A percentile compares a stretch with the other conserved stretches of the same genome.
Conservation (phyloP, 2,329 filamentous ascomycete species). For the Ramularia endophylla region DNA sequence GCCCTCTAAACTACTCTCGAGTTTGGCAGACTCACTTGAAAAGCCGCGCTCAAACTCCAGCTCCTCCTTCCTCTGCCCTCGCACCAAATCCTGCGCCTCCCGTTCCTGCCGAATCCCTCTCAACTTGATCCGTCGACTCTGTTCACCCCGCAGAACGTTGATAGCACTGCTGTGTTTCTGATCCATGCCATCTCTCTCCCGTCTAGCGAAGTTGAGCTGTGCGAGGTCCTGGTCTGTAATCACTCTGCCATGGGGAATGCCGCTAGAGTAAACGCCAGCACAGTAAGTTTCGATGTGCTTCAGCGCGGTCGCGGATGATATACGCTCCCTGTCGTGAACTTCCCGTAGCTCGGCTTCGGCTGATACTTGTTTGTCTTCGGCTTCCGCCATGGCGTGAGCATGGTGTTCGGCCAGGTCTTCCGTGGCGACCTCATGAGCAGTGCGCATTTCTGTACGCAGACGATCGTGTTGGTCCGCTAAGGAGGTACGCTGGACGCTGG, state of each 20-base stretch:
- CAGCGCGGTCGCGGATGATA: constrained; percentile 40
- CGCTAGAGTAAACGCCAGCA: constrained; percentile 30
- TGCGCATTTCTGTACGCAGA: constrained; percentile 13
- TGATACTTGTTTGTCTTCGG: constrained; percentile 41
- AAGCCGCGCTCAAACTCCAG: constrained; percentile 29
- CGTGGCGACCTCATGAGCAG: constrained; percentile 15
- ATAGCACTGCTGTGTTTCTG: constrained; percentile 41
- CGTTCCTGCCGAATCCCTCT: constrained; percentile 35
- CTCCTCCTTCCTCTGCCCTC: constrained; percentile 31
- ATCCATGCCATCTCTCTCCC: constrained; percentile 35
- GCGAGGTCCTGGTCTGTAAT: constrained; percentile 42
- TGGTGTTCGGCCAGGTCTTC: constrained; percentile 33
- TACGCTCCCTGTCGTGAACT: constrained; percentile 36
- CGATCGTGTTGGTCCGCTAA: constrained; percentile 17
- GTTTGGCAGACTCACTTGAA: constrained; percentile 11
- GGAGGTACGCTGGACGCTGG: constrained; percentile 17
- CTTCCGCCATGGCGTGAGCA: constrained; percentile 32
- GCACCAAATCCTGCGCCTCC: constrained; percentile 34
- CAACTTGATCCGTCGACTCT: constrained; percentile 34
- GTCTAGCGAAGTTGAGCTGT: constrained; percentile 38
- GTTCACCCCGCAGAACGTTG: constrained; percentile 42
- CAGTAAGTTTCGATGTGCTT: constrained; percentile 47
- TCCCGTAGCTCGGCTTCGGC: constrained; percentile 39
- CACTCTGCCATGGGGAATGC: constrained; percentile 27
- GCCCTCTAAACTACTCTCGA: constrained; percentile 25